These are phyloP conservation scores for Isoetes taiwanensis DNA, from an alignment of 75 land plant species.

Conservation along the genomic window DNA sequence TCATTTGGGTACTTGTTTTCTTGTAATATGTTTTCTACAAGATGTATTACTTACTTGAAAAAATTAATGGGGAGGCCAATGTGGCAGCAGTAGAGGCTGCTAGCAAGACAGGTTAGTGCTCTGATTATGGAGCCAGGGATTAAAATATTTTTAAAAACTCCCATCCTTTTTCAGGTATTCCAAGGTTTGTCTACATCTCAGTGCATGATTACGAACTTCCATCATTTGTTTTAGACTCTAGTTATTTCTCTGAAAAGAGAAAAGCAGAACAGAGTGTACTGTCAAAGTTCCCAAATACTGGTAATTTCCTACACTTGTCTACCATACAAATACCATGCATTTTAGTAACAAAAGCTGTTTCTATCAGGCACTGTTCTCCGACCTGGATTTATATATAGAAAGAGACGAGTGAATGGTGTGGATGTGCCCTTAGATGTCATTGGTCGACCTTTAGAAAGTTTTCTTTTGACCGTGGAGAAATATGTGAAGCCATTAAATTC, in stretches of 20 bases:
- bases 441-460: not conserved
- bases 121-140: no score
- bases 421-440: not conserved
- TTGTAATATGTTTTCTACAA: no score
- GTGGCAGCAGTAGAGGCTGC: not conserved
- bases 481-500: not conserved
- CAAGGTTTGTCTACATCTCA: conserved; percentile 5
- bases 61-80: conserved; percentile 2
- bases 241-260: conserved; percentile 1
- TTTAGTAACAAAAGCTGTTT: no score
- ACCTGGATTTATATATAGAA: conserved; percentile 1
- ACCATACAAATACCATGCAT: no score
- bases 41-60: no score
- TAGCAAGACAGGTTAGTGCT: not conserved
- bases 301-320: no score
- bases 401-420: not conserved
- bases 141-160: not conserved
- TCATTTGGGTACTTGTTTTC: no score
- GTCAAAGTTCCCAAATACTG: not conserved
- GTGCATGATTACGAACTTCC: conserved; percentile 7
- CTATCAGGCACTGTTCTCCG: not conserved
- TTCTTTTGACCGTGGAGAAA: not conserved
- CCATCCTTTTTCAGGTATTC: not conserved
- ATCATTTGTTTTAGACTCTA: not conserved
- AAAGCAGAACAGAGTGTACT: not conserved